A percentile compares a stretch with the other conserved stretches of the same genome.
These are phyloP conservation scores for Apostasia shenzhenica DNA, from an alignment of 106 monocot genomes.

Conservation along the genomic window DNA sequence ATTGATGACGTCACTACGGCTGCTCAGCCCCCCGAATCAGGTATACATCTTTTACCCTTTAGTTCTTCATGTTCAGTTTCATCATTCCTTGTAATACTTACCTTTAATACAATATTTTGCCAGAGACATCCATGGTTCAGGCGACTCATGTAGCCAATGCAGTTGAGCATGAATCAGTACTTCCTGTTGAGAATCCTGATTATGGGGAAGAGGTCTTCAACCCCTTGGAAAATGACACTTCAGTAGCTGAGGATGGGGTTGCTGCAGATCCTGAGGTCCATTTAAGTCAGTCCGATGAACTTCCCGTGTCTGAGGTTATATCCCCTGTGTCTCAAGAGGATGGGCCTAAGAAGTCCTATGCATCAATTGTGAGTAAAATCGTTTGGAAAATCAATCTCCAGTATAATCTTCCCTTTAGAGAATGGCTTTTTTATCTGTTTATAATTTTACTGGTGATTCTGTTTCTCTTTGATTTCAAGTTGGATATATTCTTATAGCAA, in stretches of 20 bases:
- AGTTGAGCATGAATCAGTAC: neutral
- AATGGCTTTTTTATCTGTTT: too few relatives aligned
- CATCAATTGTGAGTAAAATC: conserved; percentile 40
- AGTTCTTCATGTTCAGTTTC: neutral
- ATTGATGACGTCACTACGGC: conserved; percentile 11
- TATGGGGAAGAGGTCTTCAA: conserved; percentile 9
- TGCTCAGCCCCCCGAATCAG: conserved; percentile 17
- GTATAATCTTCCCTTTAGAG: too few relatives aligned
- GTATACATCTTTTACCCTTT: conserved; percentile 6
- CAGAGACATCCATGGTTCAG: conserved; percentile 10
- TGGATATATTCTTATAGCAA: too few relatives aligned
- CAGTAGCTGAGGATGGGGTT: conserved; percentile 18
- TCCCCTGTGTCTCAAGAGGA: conserved; percentile 21
- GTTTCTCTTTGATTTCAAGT: too few relatives aligned
- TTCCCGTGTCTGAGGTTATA: conserved; percentile 3
- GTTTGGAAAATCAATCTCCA: too few relatives aligned
- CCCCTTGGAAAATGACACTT: conserved; percentile 12
- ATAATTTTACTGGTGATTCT: too few relatives aligned
- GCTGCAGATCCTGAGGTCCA: conserved; percentile 10
- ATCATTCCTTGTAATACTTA: neutral
- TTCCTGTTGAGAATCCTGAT: conserved; percentile 3
- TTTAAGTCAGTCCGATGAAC: neutral
- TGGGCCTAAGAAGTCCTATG: conserved; percentile 66
- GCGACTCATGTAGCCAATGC: conserved; percentile 5
- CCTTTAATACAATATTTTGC: too few relatives aligned